These are phyloP conservation scores for Candida sanyaensis DNA, from an alignment of 1,139 yeast species.

Conservation along the genomic window DNA sequence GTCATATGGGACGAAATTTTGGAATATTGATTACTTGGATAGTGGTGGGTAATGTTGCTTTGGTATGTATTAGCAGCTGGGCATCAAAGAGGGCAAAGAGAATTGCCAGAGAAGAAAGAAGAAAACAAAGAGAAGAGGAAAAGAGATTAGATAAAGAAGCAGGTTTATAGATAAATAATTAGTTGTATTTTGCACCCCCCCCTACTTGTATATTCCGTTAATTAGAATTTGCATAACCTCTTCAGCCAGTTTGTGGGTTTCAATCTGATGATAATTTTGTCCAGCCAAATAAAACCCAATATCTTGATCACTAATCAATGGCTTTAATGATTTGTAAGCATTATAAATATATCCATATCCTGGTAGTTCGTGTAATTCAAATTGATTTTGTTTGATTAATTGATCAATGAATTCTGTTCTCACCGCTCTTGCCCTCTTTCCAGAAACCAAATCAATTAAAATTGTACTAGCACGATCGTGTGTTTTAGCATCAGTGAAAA, in stretches of 20 bases:
- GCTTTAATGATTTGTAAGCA: constrained; percentile 30
- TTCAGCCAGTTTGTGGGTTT: constrained; percentile 12
- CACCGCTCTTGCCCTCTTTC: constrained; percentile 39
- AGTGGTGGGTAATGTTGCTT: constrained; percentile 38
- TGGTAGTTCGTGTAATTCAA: constrained; percentile 23
- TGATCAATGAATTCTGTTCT: constrained; percentile 30
- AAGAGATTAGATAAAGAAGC: neutral
- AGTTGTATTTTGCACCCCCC: too few species aligned
- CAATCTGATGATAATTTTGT: constrained; percentile 25
- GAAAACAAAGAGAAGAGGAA: constrained; percentile 3
- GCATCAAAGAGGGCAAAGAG: constrained; percentile 9
- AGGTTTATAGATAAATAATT: neutral
- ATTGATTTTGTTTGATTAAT: constrained; percentile 9
- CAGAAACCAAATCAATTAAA: constrained; percentile 39
- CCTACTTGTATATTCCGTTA: constrained; percentile 1
- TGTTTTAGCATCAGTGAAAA: constrained; percentile 15
- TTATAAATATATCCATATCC: constrained; percentile 37
- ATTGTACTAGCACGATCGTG: constrained; percentile 22
- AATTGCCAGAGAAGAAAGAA: constrained; percentile 5
- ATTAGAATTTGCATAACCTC: constrained; percentile 18
- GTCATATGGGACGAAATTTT: constrained; percentile 56
- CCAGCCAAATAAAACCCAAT: constrained; percentile 38
- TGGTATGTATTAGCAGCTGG: constrained; percentile 16
- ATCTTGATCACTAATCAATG: constrained; percentile 14
- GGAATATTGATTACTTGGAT: constrained; percentile 64